Evolutionary conservation across 768 basidiomycete species (phyloP), one percentile per base, ranked within the genome.

Genomic region (Naganishia vishniacii): DNA sequence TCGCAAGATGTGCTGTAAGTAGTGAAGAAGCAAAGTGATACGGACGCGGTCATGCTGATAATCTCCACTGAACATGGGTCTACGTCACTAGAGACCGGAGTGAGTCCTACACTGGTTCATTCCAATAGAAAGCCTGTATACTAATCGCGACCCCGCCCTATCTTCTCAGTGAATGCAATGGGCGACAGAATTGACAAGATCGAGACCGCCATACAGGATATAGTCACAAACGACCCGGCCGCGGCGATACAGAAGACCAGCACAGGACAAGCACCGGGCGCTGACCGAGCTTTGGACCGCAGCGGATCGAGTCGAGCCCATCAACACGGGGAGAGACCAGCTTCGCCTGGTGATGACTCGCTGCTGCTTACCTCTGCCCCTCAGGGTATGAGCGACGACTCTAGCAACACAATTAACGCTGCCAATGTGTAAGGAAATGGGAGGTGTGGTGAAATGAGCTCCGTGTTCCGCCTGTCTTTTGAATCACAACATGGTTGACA

Each of bases 131-230:
- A 15, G 6, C 23, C 42, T 44, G 11, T n/a, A 29, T 28, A n/a
- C 29, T 26, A 49, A 59, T 53, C n/a, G 40, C 15, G 16, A 42
- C 62, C 64, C 25, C 60, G 37, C 48, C 41, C 29, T 32, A 48
- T 18, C n/a, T 29, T 60, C 56, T 37, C 72, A 94, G 92, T 95
- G 92, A 84, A 80, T 61, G 88, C 91, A 71, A 95, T 94, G 92
- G 93, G 91, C 1, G 83, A 84, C 41, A 84, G 92, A 46, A 91
- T 95, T 23, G 91, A 95, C 71, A 84, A 88, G 18, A 81, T 95
- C 31, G 92, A 95, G 73, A 85, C 85, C 18, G 85, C 91, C 12
- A 92, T 95, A 61, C 89, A 92, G 69, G 91, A 94, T 71, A 88
- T 94, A 49, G 91, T 95, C 72, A 88, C 86, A 66, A 85, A 84